These are phyloP conservation scores for Priceomyces castillae DNA, from an alignment of 805 yeast species.

Conservation along the genomic window DNA sequence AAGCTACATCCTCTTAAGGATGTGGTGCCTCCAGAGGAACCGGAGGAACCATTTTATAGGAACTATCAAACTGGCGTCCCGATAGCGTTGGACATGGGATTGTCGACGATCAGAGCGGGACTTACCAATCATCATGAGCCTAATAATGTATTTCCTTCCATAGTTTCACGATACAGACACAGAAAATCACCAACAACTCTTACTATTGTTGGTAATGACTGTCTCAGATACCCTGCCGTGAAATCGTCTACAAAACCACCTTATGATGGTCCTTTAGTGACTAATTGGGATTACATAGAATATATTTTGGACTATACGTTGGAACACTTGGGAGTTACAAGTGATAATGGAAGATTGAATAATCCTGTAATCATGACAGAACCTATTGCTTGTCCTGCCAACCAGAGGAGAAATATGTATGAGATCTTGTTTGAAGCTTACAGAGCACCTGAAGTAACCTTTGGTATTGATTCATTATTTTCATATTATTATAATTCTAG, in stretches of 20 bases:
- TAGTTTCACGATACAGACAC: slow-evolving; percentile 75
- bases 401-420: slow-evolving; percentile 72
- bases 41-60: slow-evolving; percentile 45
- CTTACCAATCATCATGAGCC: slow-evolving; percentile 47
- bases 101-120: slow-evolving; percentile 59
- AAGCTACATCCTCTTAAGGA: slow-evolving; percentile 43
- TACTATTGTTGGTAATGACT: slow-evolving; percentile 81
- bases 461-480: slow-evolving; percentile 82
- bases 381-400: slow-evolving; percentile 63
- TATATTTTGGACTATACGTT: slow-evolving; percentile 79
- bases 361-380: slow-evolving; percentile 85
- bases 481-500: slow-evolving; percentile 67
- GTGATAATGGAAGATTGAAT: slow-evolving; percentile 48
- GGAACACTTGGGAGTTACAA: slow-evolving; percentile 66
- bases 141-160: slow-evolving; percentile 64
- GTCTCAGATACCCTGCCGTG: slow-evolving; percentile 64
- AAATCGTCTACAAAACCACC: slow-evolving; percentile 72
- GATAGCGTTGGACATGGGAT: slow-evolving; percentile 86
- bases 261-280: slow-evolving; percentile 79
- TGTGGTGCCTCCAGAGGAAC: slow-evolving; percentile 28
- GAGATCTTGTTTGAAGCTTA: slow-evolving; percentile 86
- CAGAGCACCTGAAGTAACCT: slow-evolving; percentile 65
- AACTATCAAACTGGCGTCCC: slow-evolving; percentile 60
- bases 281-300: slow-evolving; percentile 93
- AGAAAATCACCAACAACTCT: slow-evolving; percentile 60